Percentiles rank a stretch among this genome's conserved stretches.
phyloP scores from a whole-genome alignment of 768 basidiomycete genomes.

The Sarcodon aspratus region DNA sequence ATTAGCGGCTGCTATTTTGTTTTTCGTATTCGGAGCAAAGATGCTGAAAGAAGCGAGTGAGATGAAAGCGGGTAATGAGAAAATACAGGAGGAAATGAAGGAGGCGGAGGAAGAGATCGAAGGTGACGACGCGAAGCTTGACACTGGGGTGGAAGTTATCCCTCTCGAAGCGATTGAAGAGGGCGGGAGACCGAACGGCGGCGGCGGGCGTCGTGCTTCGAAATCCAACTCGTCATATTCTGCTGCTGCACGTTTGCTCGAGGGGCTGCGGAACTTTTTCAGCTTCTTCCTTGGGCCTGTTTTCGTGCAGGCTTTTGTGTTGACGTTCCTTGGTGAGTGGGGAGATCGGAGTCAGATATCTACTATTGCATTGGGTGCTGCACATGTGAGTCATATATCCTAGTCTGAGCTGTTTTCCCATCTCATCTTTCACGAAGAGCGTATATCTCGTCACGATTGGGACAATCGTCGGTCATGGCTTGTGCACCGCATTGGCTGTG shows the following conservation, averaged over 20 bases:
- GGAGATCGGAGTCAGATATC: constrained; percentile 96
- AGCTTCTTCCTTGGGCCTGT: constrained; percentile 81
- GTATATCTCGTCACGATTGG: constrained; percentile 86
- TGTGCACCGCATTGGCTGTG: constrained; percentile 84
- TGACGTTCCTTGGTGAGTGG: constrained; percentile 99
- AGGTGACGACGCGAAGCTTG: constrained; percentile 52
- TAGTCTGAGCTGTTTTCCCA: constrained; percentile 1
- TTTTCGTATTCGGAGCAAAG: constrained; percentile 82
- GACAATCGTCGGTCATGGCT: constrained; percentile 79
- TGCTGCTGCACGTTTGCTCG: constrained; percentile 21
- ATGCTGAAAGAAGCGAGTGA: constrained; percentile 79
- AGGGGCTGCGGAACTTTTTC: constrained; percentile 75
- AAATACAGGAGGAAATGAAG: constrained; percentile 88
- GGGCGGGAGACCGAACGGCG: constrained; percentile 26
- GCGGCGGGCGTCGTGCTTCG: constrained; percentile 5
- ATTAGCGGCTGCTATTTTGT: constrained; percentile 60
- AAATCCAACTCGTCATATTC: constrained; percentile 7
- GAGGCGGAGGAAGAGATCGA: constrained; percentile 96
- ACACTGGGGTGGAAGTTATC: constrained; percentile 32
- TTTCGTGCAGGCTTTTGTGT: constrained; percentile 87
- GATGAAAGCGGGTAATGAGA: constrained; percentile 71
- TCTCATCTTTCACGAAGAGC: constrained; percentile 41
- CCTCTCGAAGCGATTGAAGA: constrained; percentile 73
- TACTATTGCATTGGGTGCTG: constrained; percentile 90
- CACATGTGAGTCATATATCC: constrained; percentile 52